Conservation (phyloP, 345 rosid species). For the Cardamine resedifolia region DNA sequence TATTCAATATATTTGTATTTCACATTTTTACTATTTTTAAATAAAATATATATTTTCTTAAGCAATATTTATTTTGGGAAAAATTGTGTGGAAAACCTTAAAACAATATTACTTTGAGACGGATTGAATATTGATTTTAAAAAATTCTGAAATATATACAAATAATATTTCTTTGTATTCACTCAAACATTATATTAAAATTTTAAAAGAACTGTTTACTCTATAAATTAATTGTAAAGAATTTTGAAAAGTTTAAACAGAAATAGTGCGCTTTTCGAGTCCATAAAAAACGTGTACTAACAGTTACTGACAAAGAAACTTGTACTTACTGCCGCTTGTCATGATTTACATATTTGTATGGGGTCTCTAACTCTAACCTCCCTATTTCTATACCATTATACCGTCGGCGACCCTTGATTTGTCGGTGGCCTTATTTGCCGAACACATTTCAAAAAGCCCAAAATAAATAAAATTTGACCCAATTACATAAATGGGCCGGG, state of each 20-base stretch:
- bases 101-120: not conserved
- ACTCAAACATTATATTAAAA: not conserved
- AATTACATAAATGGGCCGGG: not conserved
- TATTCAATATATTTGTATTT: too few relatives aligned
- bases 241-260: not conserved
- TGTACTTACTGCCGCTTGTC: constrained; percentile 13
- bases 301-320: not conserved
- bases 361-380: not conserved
- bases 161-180: not conserved
- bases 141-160: not conserved
- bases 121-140: not conserved
- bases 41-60: too few relatives aligned
- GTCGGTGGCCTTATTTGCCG: constrained; percentile 6
- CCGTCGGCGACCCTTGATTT: constrained; percentile 12
- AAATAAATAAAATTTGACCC: not conserved
- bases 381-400: not conserved
- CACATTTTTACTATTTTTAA: too few relatives aligned
- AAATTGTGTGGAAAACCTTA: not conserved
- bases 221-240: not conserved
- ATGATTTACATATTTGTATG: too few relatives aligned
- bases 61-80: too few relatives aligned
- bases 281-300: not conserved
- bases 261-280: not conserved
- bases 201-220: too few relatives aligned
- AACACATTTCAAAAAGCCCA: not conserved